Evolutionary conservation across 1,284 basidiomycete genomes (phyloP), one percentile per base, ranked within the genome.

Genomic region (Takashimella tepidaria): DNA sequence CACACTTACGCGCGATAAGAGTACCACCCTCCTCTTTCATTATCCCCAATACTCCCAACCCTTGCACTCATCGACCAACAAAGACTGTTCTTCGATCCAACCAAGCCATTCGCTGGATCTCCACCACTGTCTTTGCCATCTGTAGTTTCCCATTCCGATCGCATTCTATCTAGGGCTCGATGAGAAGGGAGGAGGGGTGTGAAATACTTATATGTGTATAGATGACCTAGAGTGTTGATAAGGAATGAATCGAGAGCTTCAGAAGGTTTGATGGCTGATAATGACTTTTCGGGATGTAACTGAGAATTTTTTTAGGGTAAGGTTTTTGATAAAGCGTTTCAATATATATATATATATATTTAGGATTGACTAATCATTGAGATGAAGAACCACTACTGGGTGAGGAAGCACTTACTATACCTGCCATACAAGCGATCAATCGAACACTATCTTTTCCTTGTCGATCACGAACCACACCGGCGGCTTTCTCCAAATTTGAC

Each of bases 11-110:
- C 78, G 43, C 86, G 80, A 68, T 88, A 88, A 23, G 82, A 84
- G 69, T 85, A 87, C 86, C 86, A 88, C 44, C 78, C 78, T 13
- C 79, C 79, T 51, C 70, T 72, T 25, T 68, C 53, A 55, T 80
- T 80, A 54, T 79, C 78, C 0, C 54, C 63, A 26, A 79, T 79
- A 55, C 69, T 74, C 2, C 79, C 78, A 5, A 80, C 79, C 49
- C 76, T 67, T 0, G 79, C 79, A n/a, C 73, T 77, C 54, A 80
- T 61, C 6, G 66, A 71, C 21, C 77, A 76, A 41, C 79, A 70
- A 23, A 79, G 64, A 45, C 72, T 71, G 16, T 73, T 55, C 3
- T 68, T 65, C 1, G 56, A 42, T 1, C 63, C 61, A 2, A 79
- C 52, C 12, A 76, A 55, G 0, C 75, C 78, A n/a, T 66, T 58